Evolutionary conservation across 1,284 basidiomycete species (phyloP), one percentile per base, ranked within the genome.

Genomic region (Entoloma clypeatum): DNA sequence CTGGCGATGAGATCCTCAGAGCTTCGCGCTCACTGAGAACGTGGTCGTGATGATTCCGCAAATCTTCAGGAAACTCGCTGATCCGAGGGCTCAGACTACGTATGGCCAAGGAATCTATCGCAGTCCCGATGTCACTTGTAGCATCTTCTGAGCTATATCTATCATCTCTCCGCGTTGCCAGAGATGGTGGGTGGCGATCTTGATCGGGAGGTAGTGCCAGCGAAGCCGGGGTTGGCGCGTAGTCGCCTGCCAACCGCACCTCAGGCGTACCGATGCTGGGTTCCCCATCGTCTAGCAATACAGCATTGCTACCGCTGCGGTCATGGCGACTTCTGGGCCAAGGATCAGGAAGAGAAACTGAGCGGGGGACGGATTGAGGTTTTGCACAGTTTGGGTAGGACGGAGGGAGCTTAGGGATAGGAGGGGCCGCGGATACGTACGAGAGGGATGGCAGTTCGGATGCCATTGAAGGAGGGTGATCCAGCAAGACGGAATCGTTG

Each of bases 11-110:
- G n/a, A n/a, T n/a, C n/a, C n/a, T n/a, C n/a, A n/a, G n/a, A n/a
- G n/a, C n/a, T n/a, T n/a, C n/a, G n/a, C n/a, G n/a, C n/a, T n/a
- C n/a, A n/a, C n/a, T n/a, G n/a, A n/a, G n/a, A n/a, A n/a, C n/a
- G n/a, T n/a, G n/a, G n/a, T n/a, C n/a, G n/a, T n/a, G n/a, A 5
- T 18, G 30, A 14, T 9, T 32, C 6, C 10, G 11, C 21, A 14
- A n/a, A 11, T n/a, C n/a, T n/a, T 54, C 43, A n/a, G 51, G 44
- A 16, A 53, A 50, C 41, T 62, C 59, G 44, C 58, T 64, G 4
- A 62, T 71, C 16, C 69, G 61, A 3, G 69, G 69, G 39, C 67
- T 68, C 36, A 71, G 52, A 34, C 62, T 56, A 14, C 67, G 57
- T 23, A 72, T 45, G 2, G 67, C 65, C 28, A 60, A 53, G 26